These are phyloP conservation scores for Boletellus sp. DNA, from an alignment of 768 basidiomycete species.

Conservation along the genomic window DNA sequence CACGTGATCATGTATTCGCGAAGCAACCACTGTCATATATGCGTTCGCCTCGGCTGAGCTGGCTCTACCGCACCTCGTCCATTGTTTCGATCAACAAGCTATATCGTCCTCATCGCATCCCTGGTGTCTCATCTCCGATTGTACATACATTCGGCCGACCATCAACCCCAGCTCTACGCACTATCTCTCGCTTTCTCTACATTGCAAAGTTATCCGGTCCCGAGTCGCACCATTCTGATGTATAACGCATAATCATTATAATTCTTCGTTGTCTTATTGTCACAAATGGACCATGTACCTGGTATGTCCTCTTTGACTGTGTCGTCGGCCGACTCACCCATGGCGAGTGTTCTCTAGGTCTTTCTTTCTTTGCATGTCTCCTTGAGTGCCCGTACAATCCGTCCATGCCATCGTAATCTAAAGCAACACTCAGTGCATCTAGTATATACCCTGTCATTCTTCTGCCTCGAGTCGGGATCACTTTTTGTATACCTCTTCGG, in stretches of 20 bases:
- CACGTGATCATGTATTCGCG: no score
- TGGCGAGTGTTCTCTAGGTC: neutral
- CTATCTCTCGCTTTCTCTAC: neutral
- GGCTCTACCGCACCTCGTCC: neutral
- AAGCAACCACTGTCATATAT: neutral
- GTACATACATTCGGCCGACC: slow-evolving; percentile 4
- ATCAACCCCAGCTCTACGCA: neutral
- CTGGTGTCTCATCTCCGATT: neutral
- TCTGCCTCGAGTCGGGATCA: slow-evolving; percentile 2
- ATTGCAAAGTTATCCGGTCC: neutral
- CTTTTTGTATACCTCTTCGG: neutral
- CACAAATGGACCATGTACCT: neutral
- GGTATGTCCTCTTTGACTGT: neutral
- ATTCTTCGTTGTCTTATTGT: neutral
- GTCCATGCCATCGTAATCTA: slow-evolving; percentile 5
- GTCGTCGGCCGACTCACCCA: neutral
- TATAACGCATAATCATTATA: neutral
- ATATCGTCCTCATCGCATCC: neutral
- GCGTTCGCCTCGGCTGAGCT: neutral
- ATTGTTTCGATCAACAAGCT: neutral
- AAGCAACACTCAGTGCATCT: slow-evolving; percentile 7
- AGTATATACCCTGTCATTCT: slow-evolving; percentile 11
- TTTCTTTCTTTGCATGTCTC: neutral
- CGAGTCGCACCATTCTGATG: neutral
- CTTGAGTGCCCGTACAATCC: neutral